A percentile compares a stretch with the other conserved stretches of the same genome.
Evolutionary conservation across 2,329 filamentous ascomycete species (phyloP).

Genomic region (Rachicladosporium sp.): DNA sequence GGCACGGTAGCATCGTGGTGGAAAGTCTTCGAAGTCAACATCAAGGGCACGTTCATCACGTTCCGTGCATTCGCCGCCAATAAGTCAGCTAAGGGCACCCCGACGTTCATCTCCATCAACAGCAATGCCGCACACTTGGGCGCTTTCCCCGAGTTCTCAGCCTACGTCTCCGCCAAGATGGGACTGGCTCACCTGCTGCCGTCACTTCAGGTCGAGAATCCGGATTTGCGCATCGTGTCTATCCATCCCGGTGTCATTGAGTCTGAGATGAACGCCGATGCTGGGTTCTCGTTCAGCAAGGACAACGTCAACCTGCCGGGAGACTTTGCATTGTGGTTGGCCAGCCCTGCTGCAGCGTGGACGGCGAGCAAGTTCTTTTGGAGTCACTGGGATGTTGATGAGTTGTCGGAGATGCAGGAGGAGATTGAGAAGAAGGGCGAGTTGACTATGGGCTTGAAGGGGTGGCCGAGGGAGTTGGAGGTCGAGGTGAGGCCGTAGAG

Average conservation of each 20-base stretch:
- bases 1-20: slow-evolving; percentile 2
- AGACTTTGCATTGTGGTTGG: too few species aligned
- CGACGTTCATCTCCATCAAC: slow-evolving; percentile 5
- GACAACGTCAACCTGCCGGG: too few species aligned
- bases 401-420: not conserved
- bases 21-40: slow-evolving; percentile 7
- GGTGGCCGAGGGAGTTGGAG: not conserved
- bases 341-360: too few species aligned
- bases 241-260: slow-evolving; percentile 32
- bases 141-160: slow-evolving; percentile 10
- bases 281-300: too few species aligned
- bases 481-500: too few species aligned
- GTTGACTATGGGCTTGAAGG: slow-evolving; percentile 5
- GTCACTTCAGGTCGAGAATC: slow-evolving; percentile 26
- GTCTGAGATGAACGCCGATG: slow-evolving; percentile 24
- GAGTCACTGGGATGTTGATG: too few species aligned
- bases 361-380: too few species aligned
- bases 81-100: not conserved
- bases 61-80: slow-evolving; percentile 6
- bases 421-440: slow-evolving; percentile 6
- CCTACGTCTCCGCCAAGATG: slow-evolving; percentile 27
- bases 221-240: slow-evolving; percentile 25
- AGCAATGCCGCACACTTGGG: slow-evolving; percentile 8
- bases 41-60: slow-evolving; percentile 6
- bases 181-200: slow-evolving; percentile 26